A percentile compares a stretch with the other conserved stretches of the same genome.
These are phyloP conservation scores for Cyclotella distinguenda DNA, from an alignment of 108 stramenopile genomes.

Conservation along the genomic window DNA sequence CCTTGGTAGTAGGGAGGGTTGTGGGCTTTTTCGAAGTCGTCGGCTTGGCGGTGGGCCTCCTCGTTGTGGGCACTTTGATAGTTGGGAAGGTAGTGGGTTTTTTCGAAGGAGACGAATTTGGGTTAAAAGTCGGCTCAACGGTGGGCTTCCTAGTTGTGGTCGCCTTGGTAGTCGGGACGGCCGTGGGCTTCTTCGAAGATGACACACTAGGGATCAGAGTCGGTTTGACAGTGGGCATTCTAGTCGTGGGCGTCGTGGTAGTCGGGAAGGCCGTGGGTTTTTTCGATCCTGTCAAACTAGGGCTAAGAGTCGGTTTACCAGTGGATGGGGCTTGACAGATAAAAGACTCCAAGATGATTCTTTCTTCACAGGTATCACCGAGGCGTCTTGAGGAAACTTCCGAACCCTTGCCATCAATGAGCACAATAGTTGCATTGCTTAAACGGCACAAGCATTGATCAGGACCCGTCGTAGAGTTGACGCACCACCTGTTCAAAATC, in stretches of 20 bases:
- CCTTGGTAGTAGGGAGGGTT: not conserved
- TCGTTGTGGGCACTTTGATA: not conserved
- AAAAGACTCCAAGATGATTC: not conserved
- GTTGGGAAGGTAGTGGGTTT: not conserved
- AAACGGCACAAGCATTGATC: not conserved
- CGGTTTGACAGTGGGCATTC: not conserved
- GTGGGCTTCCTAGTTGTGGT: not conserved
- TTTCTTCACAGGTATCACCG: not conserved
- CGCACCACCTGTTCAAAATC: not conserved
- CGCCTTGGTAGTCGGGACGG: not conserved
- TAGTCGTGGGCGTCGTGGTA: not conserved
- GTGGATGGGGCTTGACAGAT: not conserved
- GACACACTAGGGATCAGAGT: not conserved
- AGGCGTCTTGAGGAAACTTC: not conserved
- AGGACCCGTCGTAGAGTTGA: not conserved
- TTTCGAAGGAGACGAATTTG: not conserved
- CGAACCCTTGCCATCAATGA: not conserved
- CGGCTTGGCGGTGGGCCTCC: not conserved
- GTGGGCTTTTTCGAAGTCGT: not conserved
- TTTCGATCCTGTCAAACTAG: not conserved
- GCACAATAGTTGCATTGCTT: not conserved
- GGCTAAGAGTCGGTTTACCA: not conserved
- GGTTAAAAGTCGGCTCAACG: not conserved
- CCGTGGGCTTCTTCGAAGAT: not conserved
- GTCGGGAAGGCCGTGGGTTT: too few species aligned